These are phyloP conservation scores for Cicer chorassanicum DNA, from an alignment of 306 rosid species.

Conservation along the genomic window DNA sequence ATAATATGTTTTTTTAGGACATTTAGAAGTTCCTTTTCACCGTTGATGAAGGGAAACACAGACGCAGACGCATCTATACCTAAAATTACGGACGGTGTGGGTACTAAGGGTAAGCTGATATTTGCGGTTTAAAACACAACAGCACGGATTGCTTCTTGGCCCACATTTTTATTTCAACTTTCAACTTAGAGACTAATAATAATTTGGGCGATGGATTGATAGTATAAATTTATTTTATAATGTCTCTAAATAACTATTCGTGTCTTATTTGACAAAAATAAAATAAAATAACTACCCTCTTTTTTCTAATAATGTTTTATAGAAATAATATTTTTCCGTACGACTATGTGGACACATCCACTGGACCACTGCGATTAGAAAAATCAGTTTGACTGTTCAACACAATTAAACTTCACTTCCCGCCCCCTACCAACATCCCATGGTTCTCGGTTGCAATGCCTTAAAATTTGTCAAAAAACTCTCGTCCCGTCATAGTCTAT, in stretches of 20 bases:
- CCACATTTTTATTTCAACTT: neutral
- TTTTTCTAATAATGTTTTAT: no score
- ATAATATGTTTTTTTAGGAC: no score
- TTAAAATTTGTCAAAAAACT: neutral
- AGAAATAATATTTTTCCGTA: neutral
- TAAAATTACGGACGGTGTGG: slow-evolving; percentile 1
- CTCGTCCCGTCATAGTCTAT: neutral
- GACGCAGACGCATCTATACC: neutral
- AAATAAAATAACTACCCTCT: no score
- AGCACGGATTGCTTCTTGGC: neutral
- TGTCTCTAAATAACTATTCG: no score
- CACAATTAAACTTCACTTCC: neutral
- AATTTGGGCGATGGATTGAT: neutral
- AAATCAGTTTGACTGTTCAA: slow-evolving; percentile 10
- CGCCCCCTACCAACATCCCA: neutral
- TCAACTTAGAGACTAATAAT: neutral
- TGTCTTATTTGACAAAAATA: no score
- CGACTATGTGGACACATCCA: slow-evolving; percentile 21
- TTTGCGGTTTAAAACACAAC: slow-evolving; percentile 10
- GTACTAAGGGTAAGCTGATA: neutral
- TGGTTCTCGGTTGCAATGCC: neutral
- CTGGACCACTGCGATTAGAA: neutral
- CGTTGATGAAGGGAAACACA: neutral
- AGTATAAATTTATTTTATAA: no score
- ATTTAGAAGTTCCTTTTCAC: neutral